A percentile compares a stretch with the other conserved stretches of the same genome.
These are phyloP conservation scores for Benincasa hispida DNA, from an alignment of 306 rosid genomes.

Conservation along the genomic window DNA sequence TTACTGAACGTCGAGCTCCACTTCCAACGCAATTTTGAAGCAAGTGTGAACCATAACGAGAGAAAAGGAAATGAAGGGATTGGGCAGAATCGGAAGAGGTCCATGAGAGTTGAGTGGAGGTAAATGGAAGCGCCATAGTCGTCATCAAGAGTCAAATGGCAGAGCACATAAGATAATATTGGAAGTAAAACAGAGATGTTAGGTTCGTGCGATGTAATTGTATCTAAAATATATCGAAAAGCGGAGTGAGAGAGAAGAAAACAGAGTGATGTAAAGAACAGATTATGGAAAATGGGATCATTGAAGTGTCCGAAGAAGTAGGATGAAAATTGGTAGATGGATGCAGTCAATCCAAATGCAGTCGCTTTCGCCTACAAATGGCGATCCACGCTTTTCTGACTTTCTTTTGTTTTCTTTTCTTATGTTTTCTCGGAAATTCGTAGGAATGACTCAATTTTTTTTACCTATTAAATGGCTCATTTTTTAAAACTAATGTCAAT, in stretches of 20 bases:
- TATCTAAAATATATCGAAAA: background rate
- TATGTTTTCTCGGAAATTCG: too few species aligned
- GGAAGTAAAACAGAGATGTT: background rate
- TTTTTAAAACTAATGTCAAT: too few species aligned
- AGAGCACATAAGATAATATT: background rate
- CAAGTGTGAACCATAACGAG: background rate
- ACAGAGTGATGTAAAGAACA: background rate
- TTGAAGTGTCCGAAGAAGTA: background rate
- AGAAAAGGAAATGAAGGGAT: constrained; percentile 14
- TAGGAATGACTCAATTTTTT: too few species aligned
- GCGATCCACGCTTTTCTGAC: background rate
- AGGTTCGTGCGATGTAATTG: background rate
- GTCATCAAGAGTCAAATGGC: background rate
- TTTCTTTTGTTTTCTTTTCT: too few species aligned
- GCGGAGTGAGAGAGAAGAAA: background rate
- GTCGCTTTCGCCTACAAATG: background rate
- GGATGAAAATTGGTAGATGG: background rate
- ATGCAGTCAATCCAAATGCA: background rate
- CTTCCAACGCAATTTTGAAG: background rate
- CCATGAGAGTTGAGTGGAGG: constrained; percentile 5
- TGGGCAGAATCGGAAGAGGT: constrained; percentile 13
- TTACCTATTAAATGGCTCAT: too few species aligned
- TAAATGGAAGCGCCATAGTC: constrained; percentile 10
- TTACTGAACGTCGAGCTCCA: constrained; percentile 8
- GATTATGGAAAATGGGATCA: background rate